phyloP scores from a whole-genome alignment of 1,284 basidiomycete species.

The Irpex sp. region DNA sequence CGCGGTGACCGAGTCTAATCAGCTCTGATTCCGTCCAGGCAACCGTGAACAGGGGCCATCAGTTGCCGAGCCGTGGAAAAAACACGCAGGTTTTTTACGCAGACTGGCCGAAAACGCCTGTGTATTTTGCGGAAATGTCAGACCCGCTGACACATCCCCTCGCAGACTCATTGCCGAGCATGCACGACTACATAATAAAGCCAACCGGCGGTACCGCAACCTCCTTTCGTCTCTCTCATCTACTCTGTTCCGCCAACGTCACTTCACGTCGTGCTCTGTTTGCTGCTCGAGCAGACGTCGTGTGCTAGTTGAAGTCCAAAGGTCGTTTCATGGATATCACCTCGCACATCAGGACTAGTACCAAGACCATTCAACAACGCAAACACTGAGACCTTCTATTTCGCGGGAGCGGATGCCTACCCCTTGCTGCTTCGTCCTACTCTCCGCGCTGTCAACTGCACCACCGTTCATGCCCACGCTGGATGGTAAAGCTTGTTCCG shows the following conservation, averaged over 20 bases:
- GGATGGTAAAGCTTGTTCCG: conserved; percentile 5
- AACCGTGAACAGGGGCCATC: not conserved
- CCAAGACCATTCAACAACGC: conserved; percentile 17
- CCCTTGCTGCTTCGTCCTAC: not conserved
- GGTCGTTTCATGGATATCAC: not conserved
- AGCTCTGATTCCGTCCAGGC: not conserved
- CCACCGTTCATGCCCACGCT: conserved; percentile 1
- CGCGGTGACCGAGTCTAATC: not conserved
- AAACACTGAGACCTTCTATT: conserved; percentile 16
- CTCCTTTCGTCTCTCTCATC: not conserved
- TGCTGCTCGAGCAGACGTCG: not conserved
- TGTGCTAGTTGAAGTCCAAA: not conserved
- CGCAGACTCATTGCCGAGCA: not conserved
- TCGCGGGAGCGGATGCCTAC: not conserved
- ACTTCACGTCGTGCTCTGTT: not conserved
- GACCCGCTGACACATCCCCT: conserved; percentile 2
- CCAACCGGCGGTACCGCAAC: not conserved
- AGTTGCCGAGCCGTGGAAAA: not conserved
- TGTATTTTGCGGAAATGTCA: not conserved
- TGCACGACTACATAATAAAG: not conserved
- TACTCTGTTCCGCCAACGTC: not conserved
- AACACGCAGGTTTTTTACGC: not conserved
- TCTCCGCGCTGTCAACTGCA: conserved; percentile 2
- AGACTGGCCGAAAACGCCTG: not conserved
- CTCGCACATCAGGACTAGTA: not conserved